A percentile compares a stretch with the other conserved stretches of the same genome.
Conservation (phyloP, 2,329 filamentous ascomycete genomes). For the Colletotrichum sublineola region DNA sequence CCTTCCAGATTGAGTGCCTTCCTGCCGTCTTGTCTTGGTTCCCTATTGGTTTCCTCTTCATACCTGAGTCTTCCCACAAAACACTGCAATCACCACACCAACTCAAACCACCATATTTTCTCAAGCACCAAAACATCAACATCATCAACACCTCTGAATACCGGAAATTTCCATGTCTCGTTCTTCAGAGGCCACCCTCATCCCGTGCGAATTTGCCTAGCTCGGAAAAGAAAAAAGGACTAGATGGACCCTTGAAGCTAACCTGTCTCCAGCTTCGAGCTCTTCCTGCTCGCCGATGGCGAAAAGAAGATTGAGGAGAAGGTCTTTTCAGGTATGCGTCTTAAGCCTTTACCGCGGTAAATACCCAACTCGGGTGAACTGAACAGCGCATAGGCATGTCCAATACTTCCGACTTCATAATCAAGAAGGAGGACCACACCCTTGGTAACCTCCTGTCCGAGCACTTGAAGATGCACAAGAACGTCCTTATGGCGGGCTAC, state of each 20-base stretch:
- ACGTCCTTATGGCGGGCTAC: slow-evolving; percentile 93
- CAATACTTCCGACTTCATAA: slow-evolving; percentile 93
- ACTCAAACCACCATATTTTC: not conserved
- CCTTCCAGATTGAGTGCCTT: not conserved
- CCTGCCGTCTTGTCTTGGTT: no score
- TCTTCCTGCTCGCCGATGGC: slow-evolving; percentile 87
- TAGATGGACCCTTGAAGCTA: not conserved
- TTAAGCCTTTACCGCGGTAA: slow-evolving; percentile 17
- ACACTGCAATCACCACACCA: not conserved
- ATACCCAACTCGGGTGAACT: not conserved
- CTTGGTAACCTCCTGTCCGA: slow-evolving; percentile 90
- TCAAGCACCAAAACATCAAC: not conserved
- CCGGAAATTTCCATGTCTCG: not conserved
- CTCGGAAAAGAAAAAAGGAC: not conserved
- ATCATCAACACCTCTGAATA: not conserved
- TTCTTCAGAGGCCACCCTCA: not conserved
- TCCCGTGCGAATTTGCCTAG: slow-evolving; percentile 20
- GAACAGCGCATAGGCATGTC: slow-evolving; percentile 76
- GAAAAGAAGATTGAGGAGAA: slow-evolving; percentile 95
- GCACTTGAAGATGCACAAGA: slow-evolving; percentile 85
- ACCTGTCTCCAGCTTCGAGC: slow-evolving; percentile 78
- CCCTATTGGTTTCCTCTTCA: not conserved
- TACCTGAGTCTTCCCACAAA: not conserved
- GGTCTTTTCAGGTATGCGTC: slow-evolving; percentile 85
- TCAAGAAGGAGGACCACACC: slow-evolving; percentile 98